Base-by-base conservation (phyloP, 2,329 filamentous ascomycete species). In the Paracoccidioides brasiliensis region DNA sequence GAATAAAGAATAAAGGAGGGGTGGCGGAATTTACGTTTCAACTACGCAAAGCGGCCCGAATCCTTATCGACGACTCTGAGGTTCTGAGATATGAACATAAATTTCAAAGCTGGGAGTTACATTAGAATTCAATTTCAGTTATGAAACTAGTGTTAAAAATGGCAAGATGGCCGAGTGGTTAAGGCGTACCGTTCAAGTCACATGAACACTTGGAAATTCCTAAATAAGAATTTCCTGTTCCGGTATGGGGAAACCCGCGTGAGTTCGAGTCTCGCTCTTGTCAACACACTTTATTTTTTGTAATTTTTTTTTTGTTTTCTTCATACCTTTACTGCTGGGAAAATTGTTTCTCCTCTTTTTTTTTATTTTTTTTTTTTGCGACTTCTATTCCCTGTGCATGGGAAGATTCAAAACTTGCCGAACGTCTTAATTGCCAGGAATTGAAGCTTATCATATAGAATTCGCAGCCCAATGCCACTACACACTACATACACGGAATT, bases 131-230 rank as follows among this genome's bases (percentile, higher is more conserved):
- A 5, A 30, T 22, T 22, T 22, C 28, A 33, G 28, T n/a, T 5
- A 3, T 2, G n/a, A 12, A 40, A 32, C 1, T 7, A 12, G 37
- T 51, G 35, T n/a, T 30, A 40, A 51, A 28, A 35, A 40, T 15
- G 45, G 37, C 45, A 49, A 49, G 45, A 49, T 49, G 45, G 45
- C 50, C 50, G 50, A 52, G 50, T 52, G 50, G 50, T 52, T 52
- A 52, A 52, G 50, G 50, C 50, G 50, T 52, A 52, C 50, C 50
- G 50, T 52, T 52, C 50, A 52, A 52, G 50, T 52, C 37, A 52
- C 50, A 38, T 52, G 50, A 52, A 52, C 50, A 52, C 50, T 52
- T 52, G 50, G 50, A 50, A 50, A 38, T 42, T 37, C 28, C 38
- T 33, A 8, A 38, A 7, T 42, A 42, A 52, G 49, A 28, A 42